phyloP scores from a whole-genome alignment of 164 flowering plant species.

The Vitis rotundifolia region DNA sequence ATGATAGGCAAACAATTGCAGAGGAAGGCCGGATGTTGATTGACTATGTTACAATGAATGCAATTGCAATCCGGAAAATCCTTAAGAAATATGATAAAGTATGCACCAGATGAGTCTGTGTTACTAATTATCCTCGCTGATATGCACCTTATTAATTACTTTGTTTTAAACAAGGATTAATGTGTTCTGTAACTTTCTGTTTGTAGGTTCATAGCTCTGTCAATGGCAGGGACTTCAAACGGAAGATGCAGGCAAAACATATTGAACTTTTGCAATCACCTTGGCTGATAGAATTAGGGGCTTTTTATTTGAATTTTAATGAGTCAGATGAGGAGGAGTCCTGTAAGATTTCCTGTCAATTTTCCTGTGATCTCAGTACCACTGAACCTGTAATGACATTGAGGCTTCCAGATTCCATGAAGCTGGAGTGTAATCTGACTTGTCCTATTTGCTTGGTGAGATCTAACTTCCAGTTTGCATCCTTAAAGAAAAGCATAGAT shows the following conservation, averaged over 20 bases:
- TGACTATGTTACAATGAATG: constrained; percentile 80
- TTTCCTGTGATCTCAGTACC: constrained; percentile 47
- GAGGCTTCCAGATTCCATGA: constrained; percentile 53
- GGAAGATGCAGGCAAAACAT: constrained; percentile 63
- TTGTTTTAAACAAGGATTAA: neutral
- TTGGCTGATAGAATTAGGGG: constrained; percentile 89
- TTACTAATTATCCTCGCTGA: neutral
- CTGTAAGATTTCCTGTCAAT: constrained; percentile 29
- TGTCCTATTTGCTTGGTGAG: constrained; percentile 92
- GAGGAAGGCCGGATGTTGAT: constrained; percentile 65
- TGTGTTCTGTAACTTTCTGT: neutral
- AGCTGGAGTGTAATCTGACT: constrained; percentile 67
- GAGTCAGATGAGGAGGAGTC: constrained; percentile 34
- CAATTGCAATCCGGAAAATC: constrained; percentile 81
- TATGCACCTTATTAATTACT: neutral
- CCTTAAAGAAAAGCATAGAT: neutral
- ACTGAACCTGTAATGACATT: constrained; percentile 49
- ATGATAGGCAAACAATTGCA: constrained; percentile 43
- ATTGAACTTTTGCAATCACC: constrained; percentile 87
- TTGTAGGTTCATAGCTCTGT: constrained; percentile 74
- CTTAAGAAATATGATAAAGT: constrained; percentile 96
- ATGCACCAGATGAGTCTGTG: constrained; percentile 15
- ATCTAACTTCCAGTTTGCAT: constrained; percentile 3
- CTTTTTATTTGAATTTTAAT: constrained; percentile 62
- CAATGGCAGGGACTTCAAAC: constrained; percentile 71